Base-by-base conservation (phyloP, 192 early-diverging fungal species). In the Backusella circina region DNA sequence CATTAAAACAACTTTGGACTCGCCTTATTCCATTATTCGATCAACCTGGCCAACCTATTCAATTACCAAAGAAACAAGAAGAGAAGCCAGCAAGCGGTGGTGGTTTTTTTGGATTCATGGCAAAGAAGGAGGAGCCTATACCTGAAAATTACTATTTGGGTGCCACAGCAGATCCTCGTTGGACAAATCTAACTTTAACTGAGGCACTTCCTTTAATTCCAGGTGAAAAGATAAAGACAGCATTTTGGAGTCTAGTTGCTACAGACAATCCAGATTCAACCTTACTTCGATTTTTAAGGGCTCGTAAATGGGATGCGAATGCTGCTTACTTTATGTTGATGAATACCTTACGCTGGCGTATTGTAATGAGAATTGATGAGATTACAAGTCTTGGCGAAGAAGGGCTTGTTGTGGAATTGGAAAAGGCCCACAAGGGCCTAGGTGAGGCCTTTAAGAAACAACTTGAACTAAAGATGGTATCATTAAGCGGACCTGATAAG, bases 271-370 rank as follows among this genome's bases (percentile, higher is more conserved):
- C 90, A 9, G 95, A 96, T 76, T 70, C 87, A 0, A 75, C 95
- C 10, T 54, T 94, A 36, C 85, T 95, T 33, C 86, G 95, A 15
- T 96, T 95, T 78, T 82, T 96, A 57, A 87, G 95, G 15, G 96
- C 95, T 10, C 88, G 96, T 67, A 97, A 97, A 74, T 97, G 95
- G 94, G 86, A 95, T 71, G 86, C 90, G 2, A 79, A 90, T 32
- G 90, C 89, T 35, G 92, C 95, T 0, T 78, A 92, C 2, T 80
- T 65, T 10, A 95, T 96, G 95, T 66, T 92, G 13, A 74, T 91
- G 32, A 76, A 86, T n/a, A 85, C 90, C 7, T 78, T 97, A 75
- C 84, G 87, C 54, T 97, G 96, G 96, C 81, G 94, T 28, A 47
- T 89, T 6, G 86, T 90, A 37, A 74, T 78, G 79, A 75, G 78